Conservation (phyloP, 495 filamentous ascomycete genomes). For the Neurospora intermedia region DNA sequence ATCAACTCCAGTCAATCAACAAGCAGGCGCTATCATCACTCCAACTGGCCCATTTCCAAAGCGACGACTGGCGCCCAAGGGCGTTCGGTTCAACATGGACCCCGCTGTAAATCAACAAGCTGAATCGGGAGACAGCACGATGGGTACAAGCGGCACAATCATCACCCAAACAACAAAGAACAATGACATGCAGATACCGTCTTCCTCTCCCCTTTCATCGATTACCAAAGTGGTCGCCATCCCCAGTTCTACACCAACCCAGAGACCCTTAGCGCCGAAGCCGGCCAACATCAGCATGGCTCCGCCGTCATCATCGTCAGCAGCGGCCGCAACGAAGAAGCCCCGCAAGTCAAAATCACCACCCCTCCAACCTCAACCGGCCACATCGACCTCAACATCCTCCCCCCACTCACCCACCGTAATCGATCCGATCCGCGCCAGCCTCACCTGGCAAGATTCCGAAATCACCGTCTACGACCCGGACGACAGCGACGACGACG, state of each 20-base stretch:
- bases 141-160: not conserved
- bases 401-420: constrained; percentile 18
- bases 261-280: constrained; percentile 9
- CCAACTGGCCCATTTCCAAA: constrained; percentile 2
- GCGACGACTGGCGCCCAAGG: constrained; percentile 3
- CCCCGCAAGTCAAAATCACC: constrained; percentile 32
- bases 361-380: constrained; percentile 14
- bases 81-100: constrained; percentile 4
- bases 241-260: not conserved
- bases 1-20: not conserved
- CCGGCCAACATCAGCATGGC: not conserved
- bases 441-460: constrained; percentile 70
- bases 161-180: not conserved
- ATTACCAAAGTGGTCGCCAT: not conserved
- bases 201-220: not conserved
- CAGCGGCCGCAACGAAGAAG: constrained; percentile 16
- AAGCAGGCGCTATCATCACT: not conserved
- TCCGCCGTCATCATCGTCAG: constrained; percentile 2
- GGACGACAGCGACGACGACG: constrained; percentile 63
- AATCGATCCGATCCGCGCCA: constrained; percentile 39
- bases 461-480: constrained; percentile 79
- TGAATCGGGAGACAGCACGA: not conserved
- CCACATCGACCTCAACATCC: not conserved
- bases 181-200: not conserved
- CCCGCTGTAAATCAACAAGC: not conserved